Evolutionary conservation across 2,329 filamentous ascomycete genomes (phyloP), one percentile per base, ranked within the genome.

Genomic region (Verticillium nonalfalfae): DNA sequence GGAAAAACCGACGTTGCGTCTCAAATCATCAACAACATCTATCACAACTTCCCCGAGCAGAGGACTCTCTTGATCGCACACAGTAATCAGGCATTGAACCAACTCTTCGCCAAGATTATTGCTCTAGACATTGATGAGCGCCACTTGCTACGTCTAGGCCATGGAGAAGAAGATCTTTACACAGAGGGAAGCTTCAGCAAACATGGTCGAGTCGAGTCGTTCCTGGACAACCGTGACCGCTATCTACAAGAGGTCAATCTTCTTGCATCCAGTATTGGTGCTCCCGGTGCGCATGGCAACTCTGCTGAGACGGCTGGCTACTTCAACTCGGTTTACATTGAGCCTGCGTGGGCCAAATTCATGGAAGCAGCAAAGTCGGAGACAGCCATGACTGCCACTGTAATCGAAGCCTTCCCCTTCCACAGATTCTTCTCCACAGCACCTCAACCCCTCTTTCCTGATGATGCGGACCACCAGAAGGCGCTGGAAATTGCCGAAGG

Each of bases 1-100:
- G 95, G 96, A 65, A 99, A 99, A 79, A 99, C 95, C n/a, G 95
- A 99, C 75, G 95, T 99, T 59, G 93, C 93, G 57, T 97, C 94
- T 4, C 95, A 99, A 74, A 96, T 98, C 72, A 99, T 99, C 77
- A 97, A 91, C 79, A 97, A 98, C 74, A 90, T 99, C 68, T 99
- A 99, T 72, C 94, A 98, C 79, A 97, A 98, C 76, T 99, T 97
- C 72, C 93, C 95, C 7, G 82, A 89, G 65, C 93, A 99, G 74
- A 90, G 92, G 68, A 99, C 95, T 0, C 79, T 99, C 18, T 85
- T 99, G 50, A 87, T 99, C 65, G 95, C 95, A 4, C 95, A 99
- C 74, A 98, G 94, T 75, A 99, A 99, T 71, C 96, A 99, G 74
- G 96, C 95, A 2, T 80, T 99, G 10, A 99, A 99, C 70, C 95